Evolutionary conservation across 2,329 filamentous ascomycete genomes (phyloP).

Genomic region (Calonectria pseudoturangicola): DNA sequence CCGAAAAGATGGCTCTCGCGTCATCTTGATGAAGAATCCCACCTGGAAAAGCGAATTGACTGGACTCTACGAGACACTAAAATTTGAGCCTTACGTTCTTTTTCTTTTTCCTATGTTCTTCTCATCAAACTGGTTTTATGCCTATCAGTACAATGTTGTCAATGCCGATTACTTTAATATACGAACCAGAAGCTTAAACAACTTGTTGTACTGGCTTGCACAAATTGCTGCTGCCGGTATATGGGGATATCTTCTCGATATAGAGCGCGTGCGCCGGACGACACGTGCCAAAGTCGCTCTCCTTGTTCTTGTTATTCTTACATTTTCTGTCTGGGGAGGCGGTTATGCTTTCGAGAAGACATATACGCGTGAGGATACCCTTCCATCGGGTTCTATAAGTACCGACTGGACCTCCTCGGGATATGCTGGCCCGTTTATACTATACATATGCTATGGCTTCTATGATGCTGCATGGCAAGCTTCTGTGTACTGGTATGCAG

Average conservation of each 20-base stretch:
- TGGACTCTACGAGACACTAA: slow-evolving; percentile 84
- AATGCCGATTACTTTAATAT: slow-evolving; percentile 83
- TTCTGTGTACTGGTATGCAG: slow-evolving; percentile 90
- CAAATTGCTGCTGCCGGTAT: slow-evolving; percentile 86
- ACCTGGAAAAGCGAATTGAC: slow-evolving; percentile 87
- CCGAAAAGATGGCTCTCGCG: slow-evolving; percentile 84
- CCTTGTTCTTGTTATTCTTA: slow-evolving; percentile 78
- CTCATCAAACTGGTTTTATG: slow-evolving; percentile 89
- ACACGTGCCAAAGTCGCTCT: slow-evolving; percentile 80
- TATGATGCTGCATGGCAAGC: slow-evolving; percentile 95
- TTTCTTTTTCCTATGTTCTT: slow-evolving; percentile 88
- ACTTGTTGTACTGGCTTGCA: slow-evolving; percentile 80
- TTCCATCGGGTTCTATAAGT: slow-evolving; percentile 19
- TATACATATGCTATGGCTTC: slow-evolving; percentile 94
- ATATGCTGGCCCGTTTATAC: slow-evolving; percentile 87
- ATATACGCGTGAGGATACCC: slow-evolving; percentile 48
- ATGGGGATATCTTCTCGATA: slow-evolving; percentile 84
- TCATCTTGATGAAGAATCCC: slow-evolving; percentile 94
- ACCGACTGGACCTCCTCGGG: slow-evolving; percentile 79
- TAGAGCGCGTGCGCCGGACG: slow-evolving; percentile 74
- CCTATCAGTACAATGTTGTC: slow-evolving; percentile 85
- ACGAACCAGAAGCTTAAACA: slow-evolving; percentile 84
- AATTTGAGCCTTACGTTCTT: slow-evolving; percentile 80
- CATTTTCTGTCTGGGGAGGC: slow-evolving; percentile 87
- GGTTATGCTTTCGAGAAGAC: slow-evolving; percentile 83